Evolutionary conservation across 495 filamentous ascomycete genomes (phyloP).

Genomic region (Echria macrotheca): DNA sequence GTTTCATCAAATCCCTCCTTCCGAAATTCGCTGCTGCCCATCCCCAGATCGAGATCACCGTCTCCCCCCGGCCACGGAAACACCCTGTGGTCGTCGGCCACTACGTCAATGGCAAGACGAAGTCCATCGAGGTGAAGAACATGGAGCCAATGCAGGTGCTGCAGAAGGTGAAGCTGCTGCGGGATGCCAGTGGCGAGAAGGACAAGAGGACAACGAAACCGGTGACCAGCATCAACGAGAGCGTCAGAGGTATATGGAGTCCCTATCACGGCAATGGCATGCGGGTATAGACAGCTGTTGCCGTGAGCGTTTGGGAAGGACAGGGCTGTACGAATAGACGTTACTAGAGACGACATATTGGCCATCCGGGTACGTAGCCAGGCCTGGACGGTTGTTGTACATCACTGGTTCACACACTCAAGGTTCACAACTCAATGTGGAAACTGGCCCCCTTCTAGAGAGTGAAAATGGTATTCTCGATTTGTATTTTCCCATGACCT

Average conservation of each 20-base stretch:
- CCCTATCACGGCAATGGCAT: conserved; percentile 72
- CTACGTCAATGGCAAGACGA: conserved; percentile 85
- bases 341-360: background rate
- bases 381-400: background rate
- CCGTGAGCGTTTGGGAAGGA: background rate
- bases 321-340: conserved; percentile 10
- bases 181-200: conserved; percentile 83
- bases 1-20: conserved; percentile 73
- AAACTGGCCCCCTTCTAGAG: too few species aligned
- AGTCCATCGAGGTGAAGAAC: conserved; percentile 84
- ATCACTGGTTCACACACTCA: background rate
- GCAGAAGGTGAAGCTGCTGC: conserved; percentile 72
- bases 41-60: conserved; percentile 84
- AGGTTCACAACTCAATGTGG: too few species aligned
- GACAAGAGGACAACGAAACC: conserved; percentile 72
- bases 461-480: background rate
- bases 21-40: conserved; percentile 69
- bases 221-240: conserved; percentile 79
- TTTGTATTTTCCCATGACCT: background rate
- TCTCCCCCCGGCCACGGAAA: conserved; percentile 79
- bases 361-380: conserved; percentile 3
- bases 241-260: conserved; percentile 91
- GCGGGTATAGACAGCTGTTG: conserved; percentile 27
- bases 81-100: conserved; percentile 82
- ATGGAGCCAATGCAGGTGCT: conserved; percentile 73